Base-by-base conservation (phyloP, 352 stramenopile species). In the Phytophthora chlamydospora region DNA sequence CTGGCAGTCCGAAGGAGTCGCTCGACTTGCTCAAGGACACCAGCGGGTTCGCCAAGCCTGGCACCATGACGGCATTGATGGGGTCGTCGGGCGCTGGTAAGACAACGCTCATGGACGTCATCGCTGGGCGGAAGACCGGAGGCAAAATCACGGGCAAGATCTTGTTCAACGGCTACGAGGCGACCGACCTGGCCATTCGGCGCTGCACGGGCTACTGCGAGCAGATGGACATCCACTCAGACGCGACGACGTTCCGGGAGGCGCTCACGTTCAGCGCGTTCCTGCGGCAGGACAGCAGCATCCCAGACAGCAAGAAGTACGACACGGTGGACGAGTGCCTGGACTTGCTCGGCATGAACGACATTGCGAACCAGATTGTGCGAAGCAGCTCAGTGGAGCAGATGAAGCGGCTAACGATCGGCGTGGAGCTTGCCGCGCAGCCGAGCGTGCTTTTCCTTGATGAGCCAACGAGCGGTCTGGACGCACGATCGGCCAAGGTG, bases 91-190 rank as follows among this genome's bases (percentile, higher is more conserved):
- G 83, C 43, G 85, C 86, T 29, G 86, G 85, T n/a, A 95, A 85
- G 36, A 91, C 76, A 21, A 98, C 93, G 2, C 70, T 98, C 9
- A 90, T 97, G 62, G 91, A 98, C 71, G 89, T 98, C 3, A 92
- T 98, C 44, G 85, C 92, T 0, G 71, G 94, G 17, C 72, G 93
- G 2, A 61, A 82, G 24, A 83, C 75, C 19, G 71, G 62, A 5
- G 92, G 93, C 24, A 80, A 57, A 3, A 80, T 90, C 40, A 50
- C 48, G 1, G 88, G 88, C 11, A 66, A 90, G 10, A 80, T 95
- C 16, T 27, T 76, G 14, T 60, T 67, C 9, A 86, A 82, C 29
- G 73, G 73, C 14, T 73, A 75, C 31, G 54, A 62, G 6, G 73
- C 73, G 0, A 80, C 36, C 6, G 68, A 76, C 21, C 42, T 81